Evolutionary conservation across 1,139 yeast genomes (phyloP), one percentile per base, ranked within the genome.

Genomic region (Wickerhamomyces sp.): DNA sequence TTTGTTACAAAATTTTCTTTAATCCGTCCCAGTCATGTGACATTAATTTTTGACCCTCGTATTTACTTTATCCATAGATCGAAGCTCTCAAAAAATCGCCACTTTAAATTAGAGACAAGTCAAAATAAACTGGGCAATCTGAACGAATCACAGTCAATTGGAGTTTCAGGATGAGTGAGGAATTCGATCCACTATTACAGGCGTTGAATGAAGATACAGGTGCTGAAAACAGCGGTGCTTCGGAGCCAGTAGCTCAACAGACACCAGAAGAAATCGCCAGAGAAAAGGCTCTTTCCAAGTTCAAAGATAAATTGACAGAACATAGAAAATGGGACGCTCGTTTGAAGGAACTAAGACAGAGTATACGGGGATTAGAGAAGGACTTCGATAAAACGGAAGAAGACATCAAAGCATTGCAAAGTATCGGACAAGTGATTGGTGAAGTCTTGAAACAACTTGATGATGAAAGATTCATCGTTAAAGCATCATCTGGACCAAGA

Each of bases 371-470:
- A 56, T 71, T 90, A 55, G 96, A 90, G 55, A 81, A 80, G 61
- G 84, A 84, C 54, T 93, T 82, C 65, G 94, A 87, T 48, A 90
- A 89, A 71, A 91, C 99, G 3, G 99, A 94, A 66, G 91, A 90
- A 58, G 98, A 93, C 61, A 93, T 93, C 65, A 91, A 90, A 68
- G 98, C 99, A 6, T 76, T 94, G 55, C 99, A 94, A 68, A 85
- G 95, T 51, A 96, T 94, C 52, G 99, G 99, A 6, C 99, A 94
- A 68, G 84, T 94, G 61, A 87, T 94, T 56, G 99, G 99, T 44
- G 99, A 94, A 67, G 96, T 94, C 27, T 79, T 94, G 71, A 94
- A 94, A 67, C 97, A 91, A 66, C 74, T 94, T 61, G 96, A 91
- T 54, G 96, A 89, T 44, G 99, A 94, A 64, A 76, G 96, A 58